These are phyloP conservation scores for Tolypocladium pustulatum DNA, from an alignment of 2,329 filamentous ascomycete species.

Conservation along the genomic window DNA sequence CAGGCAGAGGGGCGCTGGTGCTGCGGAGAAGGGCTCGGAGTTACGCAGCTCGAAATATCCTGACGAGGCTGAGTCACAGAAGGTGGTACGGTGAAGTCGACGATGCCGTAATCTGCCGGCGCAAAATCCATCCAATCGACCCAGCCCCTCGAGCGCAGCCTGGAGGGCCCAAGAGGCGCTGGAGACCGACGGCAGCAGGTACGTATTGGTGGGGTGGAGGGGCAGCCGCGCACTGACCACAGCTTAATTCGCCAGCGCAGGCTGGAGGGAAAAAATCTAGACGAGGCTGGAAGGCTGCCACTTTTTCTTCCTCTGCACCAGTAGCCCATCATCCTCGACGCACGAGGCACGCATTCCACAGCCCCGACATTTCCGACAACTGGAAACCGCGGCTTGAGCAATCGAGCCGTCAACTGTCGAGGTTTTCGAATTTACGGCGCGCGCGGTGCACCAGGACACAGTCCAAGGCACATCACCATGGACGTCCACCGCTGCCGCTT, in stretches of 20 bases:
- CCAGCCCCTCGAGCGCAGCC: not conserved
- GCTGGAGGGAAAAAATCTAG: conserved; percentile 19
- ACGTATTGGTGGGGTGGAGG: conserved; percentile 17
- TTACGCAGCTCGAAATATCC: not conserved
- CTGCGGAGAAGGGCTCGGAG: not conserved
- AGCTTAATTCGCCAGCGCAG: conserved; percentile 17
- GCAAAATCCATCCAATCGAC: not conserved
- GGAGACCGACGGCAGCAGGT: not conserved
- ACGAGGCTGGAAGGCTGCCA: conserved; percentile 14
- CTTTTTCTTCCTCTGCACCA: conserved; percentile 17
- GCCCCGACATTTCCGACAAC: not conserved
- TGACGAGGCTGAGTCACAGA: not conserved
- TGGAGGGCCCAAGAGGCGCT: not conserved
- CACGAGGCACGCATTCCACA: not conserved
- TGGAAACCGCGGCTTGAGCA: not conserved
- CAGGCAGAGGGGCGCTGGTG: not conserved
- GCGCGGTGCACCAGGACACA: not conserved
- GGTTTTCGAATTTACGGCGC: not conserved
- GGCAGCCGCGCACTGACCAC: conserved; percentile 22
- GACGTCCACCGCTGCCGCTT: conserved; percentile 97
- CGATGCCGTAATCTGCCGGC: not conserved
- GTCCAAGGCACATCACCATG: conserved; percentile 40
- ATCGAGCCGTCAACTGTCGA: not conserved
- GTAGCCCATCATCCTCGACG: not conserved
- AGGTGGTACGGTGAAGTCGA: not conserved